Conservation (phyloP, 768 basidiomycete species). For the Mycena venus region DNA sequence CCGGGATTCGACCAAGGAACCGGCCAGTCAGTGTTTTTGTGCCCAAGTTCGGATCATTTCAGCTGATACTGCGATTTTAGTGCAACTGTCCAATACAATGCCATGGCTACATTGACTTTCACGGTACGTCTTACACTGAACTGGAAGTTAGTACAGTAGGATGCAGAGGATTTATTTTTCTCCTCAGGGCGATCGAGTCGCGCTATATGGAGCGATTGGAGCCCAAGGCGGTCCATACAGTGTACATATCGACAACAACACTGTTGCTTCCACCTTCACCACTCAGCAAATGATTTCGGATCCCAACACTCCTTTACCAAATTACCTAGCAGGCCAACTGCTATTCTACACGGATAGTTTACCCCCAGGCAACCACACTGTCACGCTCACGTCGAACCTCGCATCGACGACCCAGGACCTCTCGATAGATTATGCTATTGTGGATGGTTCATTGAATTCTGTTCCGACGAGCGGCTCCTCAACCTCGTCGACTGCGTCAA, state of each 20-base stretch:
- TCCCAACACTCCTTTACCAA: neutral
- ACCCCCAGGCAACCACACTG: neutral
- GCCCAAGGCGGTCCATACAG: neutral
- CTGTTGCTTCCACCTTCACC: neutral
- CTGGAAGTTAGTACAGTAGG: no score
- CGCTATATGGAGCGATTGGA: conserved; percentile 18
- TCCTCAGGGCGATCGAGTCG: conserved; percentile 16
- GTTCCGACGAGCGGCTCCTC: neutral
- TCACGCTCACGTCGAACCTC: neutral
- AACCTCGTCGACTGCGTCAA: neutral
- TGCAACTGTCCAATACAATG: neutral
- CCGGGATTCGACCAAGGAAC: conserved; percentile 15
- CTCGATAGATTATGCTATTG: neutral
- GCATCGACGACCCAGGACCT: neutral
- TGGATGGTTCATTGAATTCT: neutral
- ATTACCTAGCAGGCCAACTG: conserved; percentile 16
- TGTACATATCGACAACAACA: conserved; percentile 2
- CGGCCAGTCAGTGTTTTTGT: conserved; percentile 1
- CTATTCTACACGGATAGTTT: conserved; percentile 10
- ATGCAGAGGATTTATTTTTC: no score
- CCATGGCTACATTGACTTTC: neutral
- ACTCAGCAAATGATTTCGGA: neutral
- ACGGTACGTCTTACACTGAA: neutral
- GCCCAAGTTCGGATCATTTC: neutral
- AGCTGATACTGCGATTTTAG: neutral